Evolutionary conservation across 495 filamentous ascomycete species (phyloP), one percentile per base, ranked within the genome.

Genomic region (Aspergillus incahuasiensis): DNA sequence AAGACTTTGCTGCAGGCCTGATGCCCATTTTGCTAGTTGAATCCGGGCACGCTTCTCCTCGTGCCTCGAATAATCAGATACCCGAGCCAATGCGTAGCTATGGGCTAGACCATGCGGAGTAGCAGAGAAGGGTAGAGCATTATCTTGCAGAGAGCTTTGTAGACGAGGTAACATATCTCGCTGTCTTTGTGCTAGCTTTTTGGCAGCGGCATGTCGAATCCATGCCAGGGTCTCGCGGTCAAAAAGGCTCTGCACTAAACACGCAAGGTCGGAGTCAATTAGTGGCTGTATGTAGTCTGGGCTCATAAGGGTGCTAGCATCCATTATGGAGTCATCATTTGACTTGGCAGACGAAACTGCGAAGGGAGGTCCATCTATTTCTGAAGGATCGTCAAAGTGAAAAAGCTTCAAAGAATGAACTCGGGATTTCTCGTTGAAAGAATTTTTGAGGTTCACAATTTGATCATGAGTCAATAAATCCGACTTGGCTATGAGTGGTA

Each of bases 221-320:
- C 89, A 92, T n/a, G 90, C 82, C 24, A 89, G 78, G 49, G 87
- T 90, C 41, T 95, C 87, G 6, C 79, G 79, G 39, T 90, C 84
- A 62, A 98, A 92, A 9, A 97, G 71, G 32, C 83, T 81, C 28
- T 80, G 69, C 35, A 97, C 85, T 12, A 99, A 76, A 13, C 70
- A 65, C 11, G 65, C 59, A 7, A 99, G 81, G 57, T 99, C 95
- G 19, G 91, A 92, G 24, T 80, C 66, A 11, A 90, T 70, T 1
- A 97, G 77, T 3, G 95, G 95, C 54, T 90, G 87, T 16, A 96
- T 77, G 67, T 99, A 99, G 61, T 92, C 88, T 3, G 95, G 85
- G 44, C 84, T 90, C 94, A 99, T 99, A 13, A 99, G 78, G 0
- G 94, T 81, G 63, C 89, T 95, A 24, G 94, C 94, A 64, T 99